Base-by-base conservation (phyloP, 345 rosid species). In the Rhizophora mangle region DNA sequence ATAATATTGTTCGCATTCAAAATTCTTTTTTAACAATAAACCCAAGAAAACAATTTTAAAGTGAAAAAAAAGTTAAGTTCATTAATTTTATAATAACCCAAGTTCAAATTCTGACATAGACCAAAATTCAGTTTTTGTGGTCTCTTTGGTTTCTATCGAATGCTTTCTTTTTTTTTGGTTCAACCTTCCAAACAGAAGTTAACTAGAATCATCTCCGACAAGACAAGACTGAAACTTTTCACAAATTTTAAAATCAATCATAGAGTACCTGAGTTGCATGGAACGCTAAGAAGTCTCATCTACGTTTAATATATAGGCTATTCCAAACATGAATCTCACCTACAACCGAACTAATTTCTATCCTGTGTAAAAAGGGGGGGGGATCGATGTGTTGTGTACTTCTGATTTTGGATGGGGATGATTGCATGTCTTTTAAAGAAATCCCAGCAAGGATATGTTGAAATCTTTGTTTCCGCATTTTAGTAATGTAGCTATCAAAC, bases 251-350 rank as follows among this genome's bases (percentile, higher is more conserved):
- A 22, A 7, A 22, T 1, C 18, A 24, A 37, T n/a, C 7, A 8
- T 36, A 29, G 49, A 46, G 24, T 77, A 90, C 98, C 90, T 88
- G 97, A 84, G 99, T 88, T 29, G 91, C 86, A 56, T 86, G 92
- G 75, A 95, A 90, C 89, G 81, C 87, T 80, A 24, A 24, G 31
- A 30, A 30, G 31, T 30, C 31, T 30, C 24, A 24, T 24, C 24
- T 24, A 24, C 24, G 24, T 24, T 30, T 30, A 30, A 30, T 3
- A 30, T 4, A 3, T 30, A 30, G 31, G 4, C 31, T 30, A 30
- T 2, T 30, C 31, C 31, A 30, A 30, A 30, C 4, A 30, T 30
- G 31, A 30, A 30, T 30, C 31, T 30, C 31, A 30, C 31, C 31
- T 30, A 30, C 31, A 30, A 31, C 32, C 32, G 32, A 31, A 31